phyloP scores from a whole-genome alignment of 2,329 filamentous ascomycete species.

The Madurella fahalii region DNA sequence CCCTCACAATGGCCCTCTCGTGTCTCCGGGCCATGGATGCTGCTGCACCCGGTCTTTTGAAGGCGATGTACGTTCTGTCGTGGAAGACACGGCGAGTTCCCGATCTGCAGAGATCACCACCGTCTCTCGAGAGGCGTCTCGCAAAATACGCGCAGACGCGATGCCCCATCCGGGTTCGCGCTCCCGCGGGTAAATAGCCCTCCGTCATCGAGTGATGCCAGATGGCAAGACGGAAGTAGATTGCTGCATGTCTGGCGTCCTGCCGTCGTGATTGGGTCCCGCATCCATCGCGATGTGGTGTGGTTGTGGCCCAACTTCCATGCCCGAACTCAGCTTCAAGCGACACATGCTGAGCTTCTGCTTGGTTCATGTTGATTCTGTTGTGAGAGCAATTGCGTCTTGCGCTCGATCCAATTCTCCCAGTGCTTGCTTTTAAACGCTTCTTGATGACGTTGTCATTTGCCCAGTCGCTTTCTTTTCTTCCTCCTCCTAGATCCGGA shows the following conservation, averaged over 20 bases:
- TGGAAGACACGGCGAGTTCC: background rate
- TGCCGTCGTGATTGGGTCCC: constrained; percentile 27
- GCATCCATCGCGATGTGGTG: constrained; percentile 18
- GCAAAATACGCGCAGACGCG: background rate
- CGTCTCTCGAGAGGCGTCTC: background rate
- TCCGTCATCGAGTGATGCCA: constrained; percentile 26
- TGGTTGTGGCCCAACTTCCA: constrained; percentile 27
- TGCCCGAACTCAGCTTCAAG: constrained; percentile 23
- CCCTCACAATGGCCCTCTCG: background rate
- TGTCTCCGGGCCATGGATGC: background rate
- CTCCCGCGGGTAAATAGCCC: constrained; percentile 19
- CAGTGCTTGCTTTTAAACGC: constrained; percentile 2
- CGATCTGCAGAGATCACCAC: background rate
- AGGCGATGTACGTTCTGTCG: background rate
- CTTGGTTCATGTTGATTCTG: constrained; percentile 1
- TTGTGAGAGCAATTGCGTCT: constrained; percentile 13
- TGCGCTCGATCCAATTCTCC: constrained; percentile 10
- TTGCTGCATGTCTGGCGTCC: constrained; percentile 22
- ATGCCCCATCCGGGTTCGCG: constrained; percentile 3
- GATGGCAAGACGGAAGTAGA: constrained; percentile 23
- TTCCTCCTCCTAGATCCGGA: constrained; percentile 4
- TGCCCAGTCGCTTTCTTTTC: constrained; percentile 10
- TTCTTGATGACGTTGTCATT: constrained; percentile 16
- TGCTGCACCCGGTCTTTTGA: background rate
- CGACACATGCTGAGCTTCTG: constrained; percentile 9